Evolutionary conservation across 1,284 basidiomycete species (phyloP).

Genomic region (Taiwanofungus camphoratus): DNA sequence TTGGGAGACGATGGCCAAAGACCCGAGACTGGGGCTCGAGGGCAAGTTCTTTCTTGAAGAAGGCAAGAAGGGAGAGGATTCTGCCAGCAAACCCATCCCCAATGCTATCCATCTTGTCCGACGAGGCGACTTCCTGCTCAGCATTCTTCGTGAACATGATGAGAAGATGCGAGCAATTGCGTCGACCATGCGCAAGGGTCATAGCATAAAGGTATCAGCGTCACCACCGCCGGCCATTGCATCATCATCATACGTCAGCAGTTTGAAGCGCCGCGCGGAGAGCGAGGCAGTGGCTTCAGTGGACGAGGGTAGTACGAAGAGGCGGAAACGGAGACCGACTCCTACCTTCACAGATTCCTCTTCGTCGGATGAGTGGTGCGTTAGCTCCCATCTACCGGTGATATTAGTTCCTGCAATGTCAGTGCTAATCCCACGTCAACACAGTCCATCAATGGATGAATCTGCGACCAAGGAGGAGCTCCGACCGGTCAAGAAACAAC

Average conservation of each 20-base stretch:
- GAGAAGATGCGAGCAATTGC: constrained; percentile 87
- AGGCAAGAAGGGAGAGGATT: constrained; percentile 84
- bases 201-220: constrained; percentile 49
- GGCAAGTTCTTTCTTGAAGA: constrained; percentile 98
- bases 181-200: constrained; percentile 58
- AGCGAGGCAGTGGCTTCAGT: constrained; percentile 77
- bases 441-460: constrained; percentile 94
- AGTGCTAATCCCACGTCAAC: constrained; percentile 4
- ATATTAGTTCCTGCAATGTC: background rate
- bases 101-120: constrained; percentile 97
- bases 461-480: constrained; percentile 91
- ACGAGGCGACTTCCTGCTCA: constrained; percentile 90
- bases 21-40: constrained; percentile 75
- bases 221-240: constrained; percentile 71
- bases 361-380: constrained; percentile 83
- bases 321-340: constrained; percentile 82
- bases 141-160: constrained; percentile 87
- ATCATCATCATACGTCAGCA: constrained; percentile 55
- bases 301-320: constrained; percentile 62
- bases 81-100: constrained; percentile 79
- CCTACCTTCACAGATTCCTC: constrained; percentile 91
- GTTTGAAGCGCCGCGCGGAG: constrained; percentile 68
- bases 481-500: constrained; percentile 94
- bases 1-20: constrained; percentile 95
- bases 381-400: constrained; percentile 12